Evolutionary conservation across 306 rosid species (phyloP).

Genomic region (Vigna mungo): DNA sequence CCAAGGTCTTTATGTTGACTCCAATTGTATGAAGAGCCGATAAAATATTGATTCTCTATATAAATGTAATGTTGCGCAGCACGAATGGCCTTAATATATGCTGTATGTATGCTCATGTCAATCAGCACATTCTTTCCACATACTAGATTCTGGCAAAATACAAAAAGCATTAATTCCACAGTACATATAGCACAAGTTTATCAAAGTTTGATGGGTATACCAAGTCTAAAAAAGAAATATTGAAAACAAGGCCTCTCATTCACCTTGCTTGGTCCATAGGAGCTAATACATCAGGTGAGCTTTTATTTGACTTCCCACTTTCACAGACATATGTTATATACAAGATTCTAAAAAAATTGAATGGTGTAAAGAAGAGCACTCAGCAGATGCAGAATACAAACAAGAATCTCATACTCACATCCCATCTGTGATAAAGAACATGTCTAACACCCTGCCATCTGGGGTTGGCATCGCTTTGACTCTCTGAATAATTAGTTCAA

Average conservation of each 20-base stretch:
- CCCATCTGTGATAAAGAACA: slow-evolving; percentile 83
- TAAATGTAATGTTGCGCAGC: slow-evolving; percentile 85
- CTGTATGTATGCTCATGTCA: slow-evolving; percentile 96
- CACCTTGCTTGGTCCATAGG: slow-evolving; percentile 89
- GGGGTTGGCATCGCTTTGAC: slow-evolving; percentile 95
- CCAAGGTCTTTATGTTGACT: slow-evolving; percentile 83
- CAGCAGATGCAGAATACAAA: slow-evolving; percentile 33
- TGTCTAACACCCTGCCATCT: slow-evolving; percentile 80
- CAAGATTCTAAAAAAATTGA: slow-evolving; percentile 1
- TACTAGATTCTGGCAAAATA: slow-evolving; percentile 72
- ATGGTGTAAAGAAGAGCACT: slow-evolving; percentile 11
- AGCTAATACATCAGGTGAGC: too few species aligned
- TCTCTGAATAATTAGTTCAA: slow-evolving; percentile 75
- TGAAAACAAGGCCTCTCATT: slow-evolving; percentile 45
- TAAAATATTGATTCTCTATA: slow-evolving; percentile 91
- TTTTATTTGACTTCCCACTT: slow-evolving; percentile 4
- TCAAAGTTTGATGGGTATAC: slow-evolving; percentile 32
- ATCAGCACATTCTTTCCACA: slow-evolving; percentile 90
- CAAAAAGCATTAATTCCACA: slow-evolving; percentile 38
- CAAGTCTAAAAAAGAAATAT: slow-evolving; percentile 28
- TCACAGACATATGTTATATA: not conserved
- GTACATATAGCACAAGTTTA: too few species aligned
- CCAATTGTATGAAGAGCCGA: slow-evolving; percentile 93
- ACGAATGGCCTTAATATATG: slow-evolving; percentile 87
- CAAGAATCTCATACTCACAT: slow-evolving; percentile 62